phyloP scores from a whole-genome alignment of 2,329 filamentous ascomycete species.

The Aspergillus pseudotamarii region DNA sequence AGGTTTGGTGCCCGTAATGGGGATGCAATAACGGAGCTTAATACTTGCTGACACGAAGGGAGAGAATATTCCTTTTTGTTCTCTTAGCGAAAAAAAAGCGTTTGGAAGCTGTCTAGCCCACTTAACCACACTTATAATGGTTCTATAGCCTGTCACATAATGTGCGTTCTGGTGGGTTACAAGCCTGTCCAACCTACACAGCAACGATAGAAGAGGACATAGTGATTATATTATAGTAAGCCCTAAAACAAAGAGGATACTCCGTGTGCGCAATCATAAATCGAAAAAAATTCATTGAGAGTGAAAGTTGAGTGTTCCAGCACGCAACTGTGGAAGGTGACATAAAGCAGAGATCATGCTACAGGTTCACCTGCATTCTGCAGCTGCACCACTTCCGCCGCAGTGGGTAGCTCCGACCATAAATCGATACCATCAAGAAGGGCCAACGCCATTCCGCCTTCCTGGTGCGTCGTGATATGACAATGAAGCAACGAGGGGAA shows the following conservation, averaged over 20 bases:
- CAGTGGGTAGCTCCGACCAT: background rate
- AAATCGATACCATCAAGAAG: background rate
- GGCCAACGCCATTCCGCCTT: background rate
- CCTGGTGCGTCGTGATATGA: slow-evolving; percentile 2
- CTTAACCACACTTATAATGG: background rate
- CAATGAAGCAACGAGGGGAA: slow-evolving; percentile 3
- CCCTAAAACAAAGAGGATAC: background rate
- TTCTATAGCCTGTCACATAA: background rate
- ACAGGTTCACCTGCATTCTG: background rate
- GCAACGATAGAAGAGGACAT: background rate
- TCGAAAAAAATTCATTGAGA: background rate
- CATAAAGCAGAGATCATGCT: background rate
- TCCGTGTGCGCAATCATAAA: background rate
- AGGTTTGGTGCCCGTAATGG: no score
- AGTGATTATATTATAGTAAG: background rate
- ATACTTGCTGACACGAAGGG: no score
- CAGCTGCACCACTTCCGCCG: background rate
- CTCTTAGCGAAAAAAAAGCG: no score
- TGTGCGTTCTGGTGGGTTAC: background rate
- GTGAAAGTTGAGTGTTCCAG: background rate
- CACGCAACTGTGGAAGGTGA: background rate
- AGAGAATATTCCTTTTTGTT: no score
- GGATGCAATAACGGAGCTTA: no score
- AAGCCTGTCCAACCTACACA: background rate
- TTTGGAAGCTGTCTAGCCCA: background rate